Evolutionary conservation across 257 asterid species (phyloP), one percentile per base, ranked within the genome.

Genomic region (Mentha longifolia): DNA sequence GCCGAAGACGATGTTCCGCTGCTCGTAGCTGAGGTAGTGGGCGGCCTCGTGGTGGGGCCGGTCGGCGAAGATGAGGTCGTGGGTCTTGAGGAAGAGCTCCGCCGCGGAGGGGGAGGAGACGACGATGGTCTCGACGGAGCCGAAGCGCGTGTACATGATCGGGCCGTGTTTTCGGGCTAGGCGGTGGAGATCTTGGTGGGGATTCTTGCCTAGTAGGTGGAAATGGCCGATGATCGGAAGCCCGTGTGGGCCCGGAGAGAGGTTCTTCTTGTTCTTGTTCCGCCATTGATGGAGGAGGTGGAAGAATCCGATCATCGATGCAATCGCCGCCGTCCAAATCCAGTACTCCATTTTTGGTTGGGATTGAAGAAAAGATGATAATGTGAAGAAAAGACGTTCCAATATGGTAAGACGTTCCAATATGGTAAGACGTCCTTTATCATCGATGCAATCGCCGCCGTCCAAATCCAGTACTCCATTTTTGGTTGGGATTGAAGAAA

Each of bases 61-160:
- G 74, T 31, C 58, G 67, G 71, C 80, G 51, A 79, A 76, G 43
- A 62, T 15, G 25, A 46, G 70, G 12, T 76, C 76, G 67, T 76
- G 62, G 49, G 76, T 79, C 13, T 72, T 79, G 57, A 79, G 76
- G 73, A 79, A 13, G 41, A 72, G 81, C 78, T 72, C 81, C 0
- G 78, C 82, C 2, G 80, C 85, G 0, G 47, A 72, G 0, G 82
- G 82, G 11, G 85, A 77, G 1, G 82, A 77, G 57, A 77, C 76
- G 2, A 81, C 65, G 50, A 79, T 16, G n/a, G 70, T 76, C 35
- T 73, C 70, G 7, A 72, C 42, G 25, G 45, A 13, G 39, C 81
- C 81, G 57, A 76, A 72, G 14, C 74, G 78, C 57, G 73, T 25
- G 72, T 16, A 10, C 76, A 79, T 75, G 55, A 74, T 65, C 9